These are phyloP conservation scores for Mycena alexandri DNA, from an alignment of 768 basidiomycete species.

Conservation along the genomic window DNA sequence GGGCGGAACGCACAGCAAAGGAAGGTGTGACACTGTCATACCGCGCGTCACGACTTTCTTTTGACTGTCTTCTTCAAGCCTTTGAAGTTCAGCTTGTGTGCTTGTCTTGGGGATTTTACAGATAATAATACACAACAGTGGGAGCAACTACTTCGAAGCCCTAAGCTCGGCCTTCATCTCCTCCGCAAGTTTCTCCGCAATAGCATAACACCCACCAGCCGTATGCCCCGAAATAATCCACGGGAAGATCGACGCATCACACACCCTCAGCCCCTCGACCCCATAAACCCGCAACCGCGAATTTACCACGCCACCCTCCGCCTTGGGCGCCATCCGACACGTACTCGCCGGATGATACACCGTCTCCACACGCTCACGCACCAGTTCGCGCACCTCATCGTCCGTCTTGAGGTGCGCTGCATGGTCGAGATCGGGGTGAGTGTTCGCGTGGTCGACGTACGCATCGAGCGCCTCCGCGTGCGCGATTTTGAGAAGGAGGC, in stretches of 20 bases:
- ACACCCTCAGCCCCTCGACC: constrained; percentile 57
- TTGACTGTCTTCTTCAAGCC: too few species aligned
- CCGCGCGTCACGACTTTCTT: too few species aligned
- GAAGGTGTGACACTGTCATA: too few species aligned
- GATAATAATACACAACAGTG: constrained; percentile 4
- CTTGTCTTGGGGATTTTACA: too few species aligned
- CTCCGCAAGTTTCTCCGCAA: constrained; percentile 52
- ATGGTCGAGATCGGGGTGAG: constrained; percentile 55
- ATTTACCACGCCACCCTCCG: constrained; percentile 50
- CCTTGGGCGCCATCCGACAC: constrained; percentile 59
- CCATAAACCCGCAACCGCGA: constrained; percentile 46
- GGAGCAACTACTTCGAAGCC: constrained; percentile 10
- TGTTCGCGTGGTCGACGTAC: constrained; percentile 51
- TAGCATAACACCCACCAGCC: constrained; percentile 49
- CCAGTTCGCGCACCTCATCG: constrained; percentile 55
- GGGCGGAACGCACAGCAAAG: too few species aligned
- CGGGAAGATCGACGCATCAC: constrained; percentile 64
- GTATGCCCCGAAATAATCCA: constrained; percentile 62
- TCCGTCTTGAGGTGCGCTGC: constrained; percentile 52
- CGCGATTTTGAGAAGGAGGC: constrained; percentile 54
- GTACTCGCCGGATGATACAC: constrained; percentile 62
- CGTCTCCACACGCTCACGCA: constrained; percentile 59
- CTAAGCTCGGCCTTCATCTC: constrained; percentile 46
- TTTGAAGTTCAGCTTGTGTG: too few species aligned
- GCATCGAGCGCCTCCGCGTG: constrained; percentile 55